phyloP scores from a whole-genome alignment of 768 basidiomycete species.

The Amanita exitialis region DNA sequence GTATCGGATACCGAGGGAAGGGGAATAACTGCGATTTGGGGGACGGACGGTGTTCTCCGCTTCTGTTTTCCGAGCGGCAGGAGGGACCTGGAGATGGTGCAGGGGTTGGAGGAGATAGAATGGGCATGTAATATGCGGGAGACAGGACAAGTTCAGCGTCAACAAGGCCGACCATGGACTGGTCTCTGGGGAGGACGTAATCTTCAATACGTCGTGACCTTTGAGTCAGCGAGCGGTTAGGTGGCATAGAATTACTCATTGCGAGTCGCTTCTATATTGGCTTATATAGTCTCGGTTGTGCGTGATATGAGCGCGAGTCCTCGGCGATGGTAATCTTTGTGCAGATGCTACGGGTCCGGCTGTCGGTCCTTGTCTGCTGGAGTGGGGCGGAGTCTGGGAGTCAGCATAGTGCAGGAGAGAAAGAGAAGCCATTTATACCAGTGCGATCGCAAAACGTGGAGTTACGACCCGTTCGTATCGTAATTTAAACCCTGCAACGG shows the following conservation, averaged over 20 bases:
- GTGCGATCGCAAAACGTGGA: no score
- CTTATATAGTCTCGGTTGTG: no score
- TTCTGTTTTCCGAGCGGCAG: not conserved
- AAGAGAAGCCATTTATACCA: no score
- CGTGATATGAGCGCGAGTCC: no score
- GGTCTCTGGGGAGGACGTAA: not conserved
- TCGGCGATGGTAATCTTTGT: no score
- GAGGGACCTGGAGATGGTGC: constrained; percentile 45
- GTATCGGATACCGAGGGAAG: not conserved
- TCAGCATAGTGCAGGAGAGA: no score
- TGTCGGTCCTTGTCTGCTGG: no score
- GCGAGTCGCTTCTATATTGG: not conserved
- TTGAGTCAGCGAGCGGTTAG: not conserved
- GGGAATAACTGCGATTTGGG: constrained; percentile 8
- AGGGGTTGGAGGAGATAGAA: constrained; percentile 50
- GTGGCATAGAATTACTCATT: not conserved
- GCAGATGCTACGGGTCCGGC: no score
- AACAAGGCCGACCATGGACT: not conserved
- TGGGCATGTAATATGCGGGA: constrained; percentile 35
- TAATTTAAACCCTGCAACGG: no score
- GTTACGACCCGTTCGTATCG: no score
- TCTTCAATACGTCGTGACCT: not conserved
- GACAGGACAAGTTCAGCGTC: not conserved
- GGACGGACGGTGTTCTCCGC: constrained; percentile 13
- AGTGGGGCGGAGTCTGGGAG: no score